Evolutionary conservation across 441 rosid species (phyloP).

Genomic region (Gossypium trilobum): DNA sequence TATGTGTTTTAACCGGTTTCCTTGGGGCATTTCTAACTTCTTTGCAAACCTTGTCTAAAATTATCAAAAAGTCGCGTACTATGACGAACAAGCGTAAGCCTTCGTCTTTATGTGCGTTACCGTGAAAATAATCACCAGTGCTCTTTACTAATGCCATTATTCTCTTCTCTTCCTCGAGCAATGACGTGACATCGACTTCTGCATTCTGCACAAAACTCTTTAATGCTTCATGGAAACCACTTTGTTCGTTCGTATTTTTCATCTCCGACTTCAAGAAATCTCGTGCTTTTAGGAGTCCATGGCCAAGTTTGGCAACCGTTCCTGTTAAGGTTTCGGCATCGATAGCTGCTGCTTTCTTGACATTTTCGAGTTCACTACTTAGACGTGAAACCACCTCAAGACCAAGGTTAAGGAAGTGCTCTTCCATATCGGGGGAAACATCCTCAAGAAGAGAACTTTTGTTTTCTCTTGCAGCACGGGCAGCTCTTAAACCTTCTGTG

Average conservation of each 20-base stretch:
- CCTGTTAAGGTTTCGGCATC: slow-evolving; percentile 73
- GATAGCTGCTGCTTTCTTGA: slow-evolving; percentile 71
- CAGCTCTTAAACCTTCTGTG: slow-evolving; percentile 78
- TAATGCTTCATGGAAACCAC: slow-evolving; percentile 57
- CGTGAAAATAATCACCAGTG: slow-evolving; percentile 94
- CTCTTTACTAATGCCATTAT: slow-evolving; percentile 79
- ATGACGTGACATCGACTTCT: slow-evolving; percentile 46
- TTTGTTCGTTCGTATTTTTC: slow-evolving; percentile 50
- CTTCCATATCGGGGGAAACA: slow-evolving; percentile 42
- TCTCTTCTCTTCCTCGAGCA: slow-evolving; percentile 73
- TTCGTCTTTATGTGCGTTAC: slow-evolving; percentile 80
- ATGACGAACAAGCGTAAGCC: slow-evolving; percentile 72
- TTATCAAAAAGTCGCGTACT: slow-evolving; percentile 70
- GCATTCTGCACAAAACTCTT: slow-evolving; percentile 62
- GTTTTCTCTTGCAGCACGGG: slow-evolving; percentile 52
- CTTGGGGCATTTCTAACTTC: slow-evolving; percentile 52
- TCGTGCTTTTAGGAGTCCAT: slow-evolving; percentile 41
- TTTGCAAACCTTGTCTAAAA: slow-evolving; percentile 77
- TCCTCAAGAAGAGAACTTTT: slow-evolving; percentile 62
- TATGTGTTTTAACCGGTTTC: slow-evolving; percentile 33
- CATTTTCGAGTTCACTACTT: slow-evolving; percentile 68
- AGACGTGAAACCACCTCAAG: slow-evolving; percentile 71
- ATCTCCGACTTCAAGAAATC: slow-evolving; percentile 63
- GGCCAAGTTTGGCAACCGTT: slow-evolving; percentile 55
- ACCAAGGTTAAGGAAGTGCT: slow-evolving; percentile 59